Evolutionary conservation across 768 basidiomycete genomes (phyloP).

Genomic region (Hericium alpestre): DNA sequence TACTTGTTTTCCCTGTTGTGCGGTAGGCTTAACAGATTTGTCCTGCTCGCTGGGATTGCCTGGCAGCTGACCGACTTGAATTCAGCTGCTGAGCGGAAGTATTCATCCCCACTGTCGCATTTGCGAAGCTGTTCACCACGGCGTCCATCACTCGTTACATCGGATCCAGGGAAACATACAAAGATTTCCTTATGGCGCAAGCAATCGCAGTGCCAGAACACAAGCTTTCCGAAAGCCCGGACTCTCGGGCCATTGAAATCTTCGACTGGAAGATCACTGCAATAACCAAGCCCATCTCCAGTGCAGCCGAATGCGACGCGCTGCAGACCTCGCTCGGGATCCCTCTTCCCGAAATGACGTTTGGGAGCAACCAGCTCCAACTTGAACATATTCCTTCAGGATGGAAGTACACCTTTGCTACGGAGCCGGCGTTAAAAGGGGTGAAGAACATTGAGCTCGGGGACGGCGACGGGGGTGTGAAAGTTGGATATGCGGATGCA

Average conservation of each 20-base stretch:
- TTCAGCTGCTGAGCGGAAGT: too few species aligned
- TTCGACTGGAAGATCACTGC: conserved; percentile 61
- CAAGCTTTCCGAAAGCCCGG: conserved; percentile 56
- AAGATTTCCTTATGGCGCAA: background rate
- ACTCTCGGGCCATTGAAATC: conserved; percentile 58
- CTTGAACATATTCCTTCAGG: conserved; percentile 56
- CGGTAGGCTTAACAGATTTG: too few species aligned
- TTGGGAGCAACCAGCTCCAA: conserved; percentile 70
- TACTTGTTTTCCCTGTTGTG: too few species aligned
- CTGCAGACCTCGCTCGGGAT: conserved; percentile 57
- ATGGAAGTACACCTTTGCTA: conserved; percentile 57
- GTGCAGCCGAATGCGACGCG: conserved; percentile 61
- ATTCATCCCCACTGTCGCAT: too few species aligned
- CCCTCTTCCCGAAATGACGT: conserved; percentile 94
- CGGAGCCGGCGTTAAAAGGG: conserved; percentile 51
- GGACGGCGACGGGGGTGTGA: conserved; percentile 83
- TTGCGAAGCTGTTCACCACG: background rate
- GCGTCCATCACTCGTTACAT: too few species aligned
- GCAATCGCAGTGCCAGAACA: conserved; percentile 47
- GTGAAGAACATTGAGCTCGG: conserved; percentile 72
- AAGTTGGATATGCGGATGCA: conserved; percentile 88
- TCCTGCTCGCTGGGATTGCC: too few species aligned
- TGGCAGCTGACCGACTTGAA: too few species aligned
- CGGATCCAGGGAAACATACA: too few species aligned
- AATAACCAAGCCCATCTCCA: conserved; percentile 69